Percentiles rank a stretch among this genome's conserved stretches.
Conservation (phyloP, 257 asterid species). For the Nicotiana noctiflora region DNA sequence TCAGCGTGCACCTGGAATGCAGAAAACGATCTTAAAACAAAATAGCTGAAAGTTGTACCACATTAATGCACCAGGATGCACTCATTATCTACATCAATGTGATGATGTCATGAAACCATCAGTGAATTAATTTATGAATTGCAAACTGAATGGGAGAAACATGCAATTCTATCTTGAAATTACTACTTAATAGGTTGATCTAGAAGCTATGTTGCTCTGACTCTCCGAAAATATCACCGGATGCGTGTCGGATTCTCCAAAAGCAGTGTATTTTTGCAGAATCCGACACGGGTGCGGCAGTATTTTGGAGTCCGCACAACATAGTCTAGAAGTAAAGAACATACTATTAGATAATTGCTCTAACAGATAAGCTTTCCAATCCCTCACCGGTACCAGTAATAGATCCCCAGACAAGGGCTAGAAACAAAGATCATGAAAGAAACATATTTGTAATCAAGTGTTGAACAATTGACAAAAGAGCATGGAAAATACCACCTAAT, state of each 20-base stretch:
- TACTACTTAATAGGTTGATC: not conserved
- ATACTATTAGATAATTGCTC: not conserved
- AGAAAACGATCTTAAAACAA: not conserved
- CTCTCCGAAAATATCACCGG: too few species aligned
- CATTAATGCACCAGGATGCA: not conserved
- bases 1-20: conserved; percentile 66
- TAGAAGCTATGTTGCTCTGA: too few species aligned
- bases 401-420: not conserved
- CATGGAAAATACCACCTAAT: not conserved
- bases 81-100: not conserved
- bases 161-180: not conserved
- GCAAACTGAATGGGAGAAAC: not conserved
- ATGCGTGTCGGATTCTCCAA: too few species aligned
- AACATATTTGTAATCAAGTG: not conserved
- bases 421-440: not conserved
- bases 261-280: too few species aligned
- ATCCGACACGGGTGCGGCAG: too few species aligned
- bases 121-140: not conserved
- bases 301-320: too few species aligned
- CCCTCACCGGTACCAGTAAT: not conserved
- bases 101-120: not conserved
- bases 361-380: not conserved
- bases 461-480: not conserved
- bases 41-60: not conserved
- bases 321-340: not conserved